Percentiles rank a stretch among this genome's conserved stretches.
phyloP scores from a whole-genome alignment of 2,329 filamentous ascomycete species.

The Salinomyces thailandicus region DNA sequence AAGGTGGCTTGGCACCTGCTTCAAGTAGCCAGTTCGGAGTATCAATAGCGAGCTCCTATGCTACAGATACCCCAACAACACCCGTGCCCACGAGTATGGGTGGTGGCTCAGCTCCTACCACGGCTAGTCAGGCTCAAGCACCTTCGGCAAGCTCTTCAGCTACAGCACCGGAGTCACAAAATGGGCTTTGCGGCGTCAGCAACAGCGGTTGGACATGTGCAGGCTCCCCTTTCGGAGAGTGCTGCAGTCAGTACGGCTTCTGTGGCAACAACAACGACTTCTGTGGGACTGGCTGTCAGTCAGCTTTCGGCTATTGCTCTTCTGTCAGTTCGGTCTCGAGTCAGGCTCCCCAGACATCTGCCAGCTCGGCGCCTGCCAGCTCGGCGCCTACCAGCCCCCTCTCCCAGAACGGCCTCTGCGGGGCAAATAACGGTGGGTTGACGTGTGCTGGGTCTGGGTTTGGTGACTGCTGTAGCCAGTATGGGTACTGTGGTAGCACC shows the following conservation, averaged over 20 bases:
- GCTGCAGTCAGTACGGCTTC: conserved; percentile 10
- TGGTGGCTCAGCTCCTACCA: not conserved
- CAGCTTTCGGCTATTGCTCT: conserved; percentile 6
- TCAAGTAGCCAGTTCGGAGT: too few relatives aligned
- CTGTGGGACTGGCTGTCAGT: conserved; percentile 7
- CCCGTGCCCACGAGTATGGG: not conserved
- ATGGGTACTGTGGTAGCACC: conserved; percentile 8
- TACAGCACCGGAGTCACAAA: conserved; percentile 3
- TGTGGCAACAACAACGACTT: conserved; percentile 6
- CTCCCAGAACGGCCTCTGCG: conserved; percentile 5
- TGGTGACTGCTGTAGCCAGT: conserved; percentile 10
- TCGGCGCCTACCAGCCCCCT: conserved; percentile 3
- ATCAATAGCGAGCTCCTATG: too few relatives aligned
- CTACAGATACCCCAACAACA: not conserved
- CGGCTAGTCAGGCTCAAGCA: not conserved
- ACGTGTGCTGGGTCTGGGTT: conserved; percentile 5
- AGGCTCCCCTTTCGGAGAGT: conserved; percentile 7
- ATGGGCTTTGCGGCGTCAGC: conserved; percentile 4
- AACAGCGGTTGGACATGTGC: conserved; percentile 6
- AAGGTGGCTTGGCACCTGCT: not conserved
- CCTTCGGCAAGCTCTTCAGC: conserved; percentile 6
- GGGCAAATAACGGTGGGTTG: conserved; percentile 3
- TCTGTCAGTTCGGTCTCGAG: not conserved
- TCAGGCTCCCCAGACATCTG: not conserved
- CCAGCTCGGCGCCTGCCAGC: not conserved